phyloP scores from a whole-genome alignment of 805 yeast species.

The Ogataea chonburiensis region DNA sequence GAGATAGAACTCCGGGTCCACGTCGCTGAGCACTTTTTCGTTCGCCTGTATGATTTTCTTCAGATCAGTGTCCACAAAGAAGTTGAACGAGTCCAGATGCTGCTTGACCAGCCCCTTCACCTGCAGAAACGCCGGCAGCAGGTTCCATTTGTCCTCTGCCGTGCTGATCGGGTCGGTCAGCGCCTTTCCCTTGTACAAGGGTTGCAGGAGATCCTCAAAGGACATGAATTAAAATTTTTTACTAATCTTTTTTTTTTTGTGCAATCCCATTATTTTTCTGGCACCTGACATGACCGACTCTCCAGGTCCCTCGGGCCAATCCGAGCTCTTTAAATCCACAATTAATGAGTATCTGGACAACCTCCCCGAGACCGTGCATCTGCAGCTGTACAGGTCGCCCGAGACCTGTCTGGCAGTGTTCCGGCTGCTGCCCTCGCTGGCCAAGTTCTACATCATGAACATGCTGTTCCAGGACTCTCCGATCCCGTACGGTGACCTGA shows the following conservation, averaged over 20 bases:
- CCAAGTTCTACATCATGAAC: constrained; percentile 84
- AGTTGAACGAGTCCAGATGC: constrained; percentile 97
- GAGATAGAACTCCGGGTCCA: constrained; percentile 94
- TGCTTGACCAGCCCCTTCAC: constrained; percentile 97
- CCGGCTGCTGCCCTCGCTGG: constrained; percentile 82
- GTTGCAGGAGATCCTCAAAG: constrained; percentile 61
- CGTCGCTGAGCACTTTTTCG: constrained; percentile 85
- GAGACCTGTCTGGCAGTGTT: constrained; percentile 95
- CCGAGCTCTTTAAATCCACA: constrained; percentile 56
- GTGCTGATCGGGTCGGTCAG: constrained; percentile 86
- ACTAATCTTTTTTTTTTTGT: constrained; percentile 1
- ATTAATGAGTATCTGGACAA: constrained; percentile 89
- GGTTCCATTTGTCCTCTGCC: constrained; percentile 95
- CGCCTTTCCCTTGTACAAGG: constrained; percentile 80
- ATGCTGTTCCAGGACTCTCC: constrained; percentile 81
- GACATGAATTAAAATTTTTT: constrained; percentile 7
- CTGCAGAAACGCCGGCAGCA: constrained; percentile 91
- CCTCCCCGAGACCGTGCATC: constrained; percentile 82
- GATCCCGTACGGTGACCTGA: constrained; percentile 63
- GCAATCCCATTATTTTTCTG: constrained; percentile 1
- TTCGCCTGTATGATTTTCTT: constrained; percentile 92
- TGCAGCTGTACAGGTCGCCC: constrained; percentile 79
- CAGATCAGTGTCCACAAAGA: constrained; percentile 89
- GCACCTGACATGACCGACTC: constrained; percentile 10
- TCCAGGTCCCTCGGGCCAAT: constrained; percentile 12